Base-by-base conservation (phyloP, 2,329 filamentous ascomycete genomes). In the Alternaria infectoria region DNA sequence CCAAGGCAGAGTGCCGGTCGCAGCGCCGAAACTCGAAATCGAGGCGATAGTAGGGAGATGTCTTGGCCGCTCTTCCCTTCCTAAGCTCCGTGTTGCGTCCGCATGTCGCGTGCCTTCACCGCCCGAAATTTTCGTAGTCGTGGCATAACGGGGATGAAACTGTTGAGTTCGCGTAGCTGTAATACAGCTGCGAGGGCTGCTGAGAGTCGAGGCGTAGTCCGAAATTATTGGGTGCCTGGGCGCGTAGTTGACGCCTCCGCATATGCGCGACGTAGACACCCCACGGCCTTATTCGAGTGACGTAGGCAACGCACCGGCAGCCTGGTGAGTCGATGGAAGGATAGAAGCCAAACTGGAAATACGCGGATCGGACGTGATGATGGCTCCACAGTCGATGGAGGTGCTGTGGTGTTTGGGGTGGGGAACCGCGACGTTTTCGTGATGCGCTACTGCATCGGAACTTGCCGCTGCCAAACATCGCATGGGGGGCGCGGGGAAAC, bases 401-500 rank as follows among this genome's bases (percentile, higher is more conserved):
- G 30, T 40, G 30, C 5, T 52, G 49, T 12, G 21, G 12, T 40
- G 13, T 52, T n/a, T 40, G 30, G 36, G 19, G 28, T 52, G 30
- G 49, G 30, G 49, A 52, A 52, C 49, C 49, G 49, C 49, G 49
- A 52, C 11, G 12, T 36, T 51, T 36, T 57, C 13, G 19, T 17
- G 26, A 23, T 46, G 15, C 12, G 28, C 49, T 26, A n/a, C n/a
- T n/a, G n/a, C n/a, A n/a, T 36, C 28, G 45, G 50, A 26, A 43
- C 10, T 40, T 40, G 19, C 47, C 54, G 54, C 50, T 49, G 12
- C 15, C 28, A 40, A 12, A 36, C 26, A 21, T 54, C 54, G n/a
- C 36, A 17, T 40, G 36, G n/a, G 47, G 47, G 54, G 54, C 36
- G 43, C 32, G 60, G 54, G 59, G 62, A 59, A 52, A 51, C 11